A percentile compares a stretch with the other conserved stretches of the same genome.
Conservation (phyloP, 78 protist species). For the Acrasis kona region DNA sequence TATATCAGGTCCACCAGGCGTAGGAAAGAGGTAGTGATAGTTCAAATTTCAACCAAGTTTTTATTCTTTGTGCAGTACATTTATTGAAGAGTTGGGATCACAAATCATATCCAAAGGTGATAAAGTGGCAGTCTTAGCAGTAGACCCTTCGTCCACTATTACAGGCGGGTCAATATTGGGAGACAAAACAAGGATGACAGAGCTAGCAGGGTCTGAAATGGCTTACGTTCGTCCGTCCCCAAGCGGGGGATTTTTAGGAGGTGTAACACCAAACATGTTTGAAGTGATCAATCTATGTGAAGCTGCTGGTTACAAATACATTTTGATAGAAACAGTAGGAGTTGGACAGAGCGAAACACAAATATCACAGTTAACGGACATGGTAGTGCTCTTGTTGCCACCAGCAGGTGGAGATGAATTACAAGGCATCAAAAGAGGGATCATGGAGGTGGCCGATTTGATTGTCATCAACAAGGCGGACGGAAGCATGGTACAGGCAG, state of each 20-base stretch:
- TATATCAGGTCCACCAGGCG: not conserved
- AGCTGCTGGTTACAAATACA: conserved; percentile 69
- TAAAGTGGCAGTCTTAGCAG: conserved; percentile 73
- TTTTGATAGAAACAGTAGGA: conserved; percentile 95
- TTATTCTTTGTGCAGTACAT: conserved; percentile 88
- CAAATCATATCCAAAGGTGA: conserved; percentile 17
- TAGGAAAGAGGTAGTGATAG: not conserved
- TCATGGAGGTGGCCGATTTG: conserved; percentile 82
- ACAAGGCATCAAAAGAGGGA: conserved; percentile 92
- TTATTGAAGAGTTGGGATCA: conserved; percentile 84
- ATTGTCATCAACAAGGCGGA: conserved; percentile 82
- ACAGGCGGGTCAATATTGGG: conserved; percentile 91
- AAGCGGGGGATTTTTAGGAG: conserved; percentile 33
- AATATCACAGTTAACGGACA: conserved; percentile 79
- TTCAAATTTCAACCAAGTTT: not conserved
- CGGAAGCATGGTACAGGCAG: conserved; percentile 23
- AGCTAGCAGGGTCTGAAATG: conserved; percentile 40
- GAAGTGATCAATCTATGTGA: conserved; percentile 83
- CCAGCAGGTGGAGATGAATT: conserved; percentile 95
- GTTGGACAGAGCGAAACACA: conserved; percentile 89
- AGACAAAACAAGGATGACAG: conserved; percentile 92
- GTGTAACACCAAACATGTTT: conserved; percentile 58
- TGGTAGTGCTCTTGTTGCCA: conserved; percentile 72
- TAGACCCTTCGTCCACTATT: conserved; percentile 82
- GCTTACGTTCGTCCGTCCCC: conserved; percentile 92